phyloP scores from a whole-genome alignment of 495 filamentous ascomycete genomes.

The Filosporella fistucella region DNA sequence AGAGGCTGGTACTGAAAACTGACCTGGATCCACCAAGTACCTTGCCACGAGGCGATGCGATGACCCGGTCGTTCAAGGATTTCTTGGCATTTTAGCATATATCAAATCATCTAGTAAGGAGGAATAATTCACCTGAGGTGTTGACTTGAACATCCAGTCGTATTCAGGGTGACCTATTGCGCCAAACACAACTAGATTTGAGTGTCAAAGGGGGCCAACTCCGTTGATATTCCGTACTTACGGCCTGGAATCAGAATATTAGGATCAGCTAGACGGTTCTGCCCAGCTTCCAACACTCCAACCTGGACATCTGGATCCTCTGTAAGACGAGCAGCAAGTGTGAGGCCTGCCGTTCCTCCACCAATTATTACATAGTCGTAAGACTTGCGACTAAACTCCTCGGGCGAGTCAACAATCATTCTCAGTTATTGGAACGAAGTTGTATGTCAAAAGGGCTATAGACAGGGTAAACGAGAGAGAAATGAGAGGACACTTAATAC shows the following conservation, averaged over 20 bases:
- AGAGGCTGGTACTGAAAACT: constrained; percentile 2
- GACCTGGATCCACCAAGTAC: not conserved
- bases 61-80: constrained; percentile 1
- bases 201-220: too few relatives aligned
- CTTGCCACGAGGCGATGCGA: not conserved
- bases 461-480: too few relatives aligned
- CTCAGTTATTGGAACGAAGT: too few relatives aligned
- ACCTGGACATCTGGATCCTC: not conserved
- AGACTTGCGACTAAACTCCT: constrained; percentile 1
- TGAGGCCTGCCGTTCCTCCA: constrained; percentile 3
- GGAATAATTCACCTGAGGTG: constrained; percentile 7
- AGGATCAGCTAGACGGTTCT: constrained; percentile 38
- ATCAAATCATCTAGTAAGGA: not conserved
- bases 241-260: constrained; percentile 38
- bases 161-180: constrained; percentile 1
- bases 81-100: not conserved
- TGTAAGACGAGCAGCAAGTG: not conserved
- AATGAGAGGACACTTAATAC: too few relatives aligned
- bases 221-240: too few relatives aligned
- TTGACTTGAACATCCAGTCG: constrained; percentile 3
- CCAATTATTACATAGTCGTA: constrained; percentile 19
- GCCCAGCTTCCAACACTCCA: constrained; percentile 48
- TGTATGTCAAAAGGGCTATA: too few relatives aligned
- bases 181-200: too few relatives aligned
- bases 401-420: constrained; percentile 6